Evolutionary conservation across 1,139 yeast species (phyloP).

Genomic region (Geotrichum histeridarum): DNA sequence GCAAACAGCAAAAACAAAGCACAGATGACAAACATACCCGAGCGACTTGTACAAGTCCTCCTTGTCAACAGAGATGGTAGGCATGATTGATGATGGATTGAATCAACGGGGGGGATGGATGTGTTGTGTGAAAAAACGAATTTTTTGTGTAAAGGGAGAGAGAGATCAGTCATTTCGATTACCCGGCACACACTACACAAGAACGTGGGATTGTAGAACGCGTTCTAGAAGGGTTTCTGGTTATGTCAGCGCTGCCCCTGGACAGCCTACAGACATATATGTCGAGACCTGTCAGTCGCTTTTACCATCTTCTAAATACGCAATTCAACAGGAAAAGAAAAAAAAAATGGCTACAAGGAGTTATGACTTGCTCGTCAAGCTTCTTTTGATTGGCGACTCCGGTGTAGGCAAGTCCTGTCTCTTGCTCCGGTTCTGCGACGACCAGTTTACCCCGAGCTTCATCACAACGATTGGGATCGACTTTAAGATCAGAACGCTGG

Average conservation of each 20-base stretch:
- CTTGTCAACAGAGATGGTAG: slow-evolving; percentile 93
- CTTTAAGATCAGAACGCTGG: slow-evolving; percentile 94
- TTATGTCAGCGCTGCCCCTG: too few species aligned
- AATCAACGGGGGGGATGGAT: not conserved
- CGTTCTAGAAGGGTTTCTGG: not conserved
- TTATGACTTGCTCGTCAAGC: slow-evolving; percentile 90
- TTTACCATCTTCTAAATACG: not conserved
- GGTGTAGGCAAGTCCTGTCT: slow-evolving; percentile 95
- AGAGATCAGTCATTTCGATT: not conserved
- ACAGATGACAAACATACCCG: slow-evolving; percentile 33
- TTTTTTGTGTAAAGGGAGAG: not conserved
- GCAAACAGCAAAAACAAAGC: not conserved
- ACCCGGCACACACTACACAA: not conserved
- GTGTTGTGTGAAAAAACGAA: not conserved
- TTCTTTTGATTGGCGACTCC: slow-evolving; percentile 91
- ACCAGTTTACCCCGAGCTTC: slow-evolving; percentile 91
- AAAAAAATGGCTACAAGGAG: slow-evolving; percentile 50
- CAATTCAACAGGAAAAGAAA: too few species aligned
- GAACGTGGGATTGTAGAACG: not conserved
- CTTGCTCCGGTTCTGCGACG: slow-evolving; percentile 89
- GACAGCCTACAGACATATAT: too few species aligned
- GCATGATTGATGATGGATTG: slow-evolving; percentile 50
- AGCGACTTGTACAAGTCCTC: slow-evolving; percentile 80
- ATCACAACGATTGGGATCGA: slow-evolving; percentile 97
- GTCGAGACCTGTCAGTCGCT: not conserved